Conservation (phyloP, 2,329 filamentous ascomycete species). For the Ophiostoma pallidulum region DNA sequence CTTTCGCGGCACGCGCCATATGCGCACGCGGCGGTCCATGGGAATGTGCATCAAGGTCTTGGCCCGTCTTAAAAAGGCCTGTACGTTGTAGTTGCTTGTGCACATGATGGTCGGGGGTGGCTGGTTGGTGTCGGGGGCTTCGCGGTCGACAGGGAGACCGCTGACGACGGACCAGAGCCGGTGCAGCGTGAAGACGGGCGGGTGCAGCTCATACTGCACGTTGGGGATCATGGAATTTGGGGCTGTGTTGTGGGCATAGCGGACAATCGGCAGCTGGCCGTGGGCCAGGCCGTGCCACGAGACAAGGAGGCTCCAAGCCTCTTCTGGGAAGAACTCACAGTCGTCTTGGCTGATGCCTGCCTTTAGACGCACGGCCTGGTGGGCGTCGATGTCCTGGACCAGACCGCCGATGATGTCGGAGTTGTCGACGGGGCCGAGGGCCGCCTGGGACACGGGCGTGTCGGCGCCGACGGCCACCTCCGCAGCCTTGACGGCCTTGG, state of each 20-base stretch:
- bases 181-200: conserved; percentile 75
- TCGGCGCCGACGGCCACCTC: background rate
- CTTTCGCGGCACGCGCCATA: conserved; percentile 58
- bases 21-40: conserved; percentile 60
- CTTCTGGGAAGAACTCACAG: conserved; percentile 66
- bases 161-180: conserved; percentile 59
- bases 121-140: conserved; percentile 50
- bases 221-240: conserved; percentile 51
- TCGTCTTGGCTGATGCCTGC: conserved; percentile 59
- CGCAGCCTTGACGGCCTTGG: conserved; percentile 49
- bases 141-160: conserved; percentile 46
- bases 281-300: conserved; percentile 72
- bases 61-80: conserved; percentile 65
- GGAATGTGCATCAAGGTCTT: conserved; percentile 63
- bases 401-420: conserved; percentile 64
- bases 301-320: conserved; percentile 73
- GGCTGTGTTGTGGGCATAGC: conserved; percentile 69
- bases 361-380: conserved; percentile 63
- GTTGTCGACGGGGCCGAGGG: conserved; percentile 77
- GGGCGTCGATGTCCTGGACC: conserved; percentile 38
- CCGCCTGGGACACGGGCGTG: conserved; percentile 39
- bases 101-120: conserved; percentile 58
- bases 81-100: conserved; percentile 59
- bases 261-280: conserved; percentile 60
- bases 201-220: conserved; percentile 72